Percentiles rank a stretch among this genome's conserved stretches.
Conservation (phyloP, 441 rosid genomes). For the Croton laevigatus region DNA sequence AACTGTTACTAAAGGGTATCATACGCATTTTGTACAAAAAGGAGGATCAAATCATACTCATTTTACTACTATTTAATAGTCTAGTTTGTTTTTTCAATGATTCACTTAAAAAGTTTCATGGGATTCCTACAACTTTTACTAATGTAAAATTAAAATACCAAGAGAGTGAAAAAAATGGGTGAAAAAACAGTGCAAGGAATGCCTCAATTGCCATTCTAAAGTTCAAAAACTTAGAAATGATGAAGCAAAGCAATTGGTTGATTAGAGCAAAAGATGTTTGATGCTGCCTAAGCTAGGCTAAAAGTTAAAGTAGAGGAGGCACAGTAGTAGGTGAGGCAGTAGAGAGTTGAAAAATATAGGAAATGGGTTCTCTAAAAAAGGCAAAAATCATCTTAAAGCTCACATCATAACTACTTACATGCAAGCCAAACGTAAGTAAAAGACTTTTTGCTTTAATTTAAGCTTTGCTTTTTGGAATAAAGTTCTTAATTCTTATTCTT, state of each 20-base stretch:
- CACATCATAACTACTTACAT: not conserved
- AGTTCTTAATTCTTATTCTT: not conserved
- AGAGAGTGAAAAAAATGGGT: no score
- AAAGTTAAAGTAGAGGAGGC: no score
- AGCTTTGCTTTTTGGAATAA: slow-evolving; percentile 11
- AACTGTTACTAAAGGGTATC: slow-evolving; percentile 2
- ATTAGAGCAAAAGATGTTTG: no score
- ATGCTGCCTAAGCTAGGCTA: not conserved
- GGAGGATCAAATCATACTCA: not conserved
- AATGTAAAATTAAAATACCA: no score
- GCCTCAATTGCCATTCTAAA: not conserved
- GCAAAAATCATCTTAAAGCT: not conserved
- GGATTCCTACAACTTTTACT: slow-evolving; percentile 2
- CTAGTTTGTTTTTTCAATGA: no score
- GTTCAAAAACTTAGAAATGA: no score
- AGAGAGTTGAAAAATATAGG: not conserved
- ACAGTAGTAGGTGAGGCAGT: no score
- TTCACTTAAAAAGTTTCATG: not conserved
- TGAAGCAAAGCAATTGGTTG: no score
- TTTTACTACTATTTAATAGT: no score
- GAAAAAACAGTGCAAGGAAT: no score
- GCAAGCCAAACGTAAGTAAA: slow-evolving; percentile 4
- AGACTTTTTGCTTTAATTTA: slow-evolving; percentile 12
- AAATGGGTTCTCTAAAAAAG: not conserved
- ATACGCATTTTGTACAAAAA: not conserved